phyloP scores from a whole-genome alignment of 1,139 yeast species.

The Saccharomyces hybrid region DNA sequence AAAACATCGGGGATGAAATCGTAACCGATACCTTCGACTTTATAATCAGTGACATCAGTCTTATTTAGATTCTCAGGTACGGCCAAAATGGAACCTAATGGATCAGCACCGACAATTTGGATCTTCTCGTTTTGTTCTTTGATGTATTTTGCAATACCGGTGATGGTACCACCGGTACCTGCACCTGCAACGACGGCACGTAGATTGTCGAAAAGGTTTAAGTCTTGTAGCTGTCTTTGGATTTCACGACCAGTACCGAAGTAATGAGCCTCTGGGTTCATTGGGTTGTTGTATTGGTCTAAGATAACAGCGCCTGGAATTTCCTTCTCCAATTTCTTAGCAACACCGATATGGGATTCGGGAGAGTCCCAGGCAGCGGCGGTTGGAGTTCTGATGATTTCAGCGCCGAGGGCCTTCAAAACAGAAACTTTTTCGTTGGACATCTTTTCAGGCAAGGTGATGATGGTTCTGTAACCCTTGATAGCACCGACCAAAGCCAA shows the following conservation, averaged over 20 bases:
- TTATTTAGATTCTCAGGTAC: constrained; percentile 68
- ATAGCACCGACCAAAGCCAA: constrained; percentile 83
- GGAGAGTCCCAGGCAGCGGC: constrained; percentile 94
- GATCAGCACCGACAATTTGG: constrained; percentile 74
- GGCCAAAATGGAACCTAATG: constrained; percentile 80
- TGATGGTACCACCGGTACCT: constrained; percentile 68
- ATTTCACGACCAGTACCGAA: constrained; percentile 82
- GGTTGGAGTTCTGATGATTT: constrained; percentile 84
- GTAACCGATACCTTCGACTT: constrained; percentile 90
- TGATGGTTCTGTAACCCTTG: constrained; percentile 79
- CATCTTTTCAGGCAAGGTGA: constrained; percentile 89
- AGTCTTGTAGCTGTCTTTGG: constrained; percentile 52
- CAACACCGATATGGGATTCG: constrained; percentile 87
- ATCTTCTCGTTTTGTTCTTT: constrained; percentile 63
- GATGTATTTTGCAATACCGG: constrained; percentile 74
- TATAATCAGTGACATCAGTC: constrained; percentile 50
- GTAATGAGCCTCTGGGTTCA: constrained; percentile 81
- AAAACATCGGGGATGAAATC: constrained; percentile 83
- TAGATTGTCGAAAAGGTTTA: constrained; percentile 52
- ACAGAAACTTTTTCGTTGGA: constrained; percentile 86
- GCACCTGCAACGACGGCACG: constrained; percentile 44
- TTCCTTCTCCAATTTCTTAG: constrained; percentile 71
- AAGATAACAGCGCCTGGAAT: constrained; percentile 80
- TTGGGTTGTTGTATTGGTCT: constrained; percentile 69
- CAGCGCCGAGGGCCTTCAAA: constrained; percentile 84